Percentiles rank a stretch among this genome's conserved stretches.
Evolutionary conservation across 495 filamentous ascomycete species (phyloP).

Genomic region (Aspergillus homomorphus): DNA sequence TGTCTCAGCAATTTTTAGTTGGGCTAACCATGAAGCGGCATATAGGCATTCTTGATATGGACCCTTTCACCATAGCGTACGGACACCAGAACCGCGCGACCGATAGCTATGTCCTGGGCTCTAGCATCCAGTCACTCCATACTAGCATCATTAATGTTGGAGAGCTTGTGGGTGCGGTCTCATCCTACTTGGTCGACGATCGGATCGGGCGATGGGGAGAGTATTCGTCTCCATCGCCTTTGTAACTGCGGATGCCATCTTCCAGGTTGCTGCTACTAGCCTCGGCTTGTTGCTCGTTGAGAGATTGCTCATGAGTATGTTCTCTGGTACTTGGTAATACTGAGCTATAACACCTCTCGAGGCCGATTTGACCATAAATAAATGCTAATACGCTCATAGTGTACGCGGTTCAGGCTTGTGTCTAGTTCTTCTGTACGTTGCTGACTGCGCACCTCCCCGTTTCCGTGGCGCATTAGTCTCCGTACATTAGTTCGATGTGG

Average conservation of each 20-base stretch:
- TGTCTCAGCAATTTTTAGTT: neutral
- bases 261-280: neutral
- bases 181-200: conserved; percentile 1
- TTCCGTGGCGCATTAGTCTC: conserved; percentile 1
- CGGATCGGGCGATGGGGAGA: neutral
- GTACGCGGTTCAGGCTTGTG: conserved; percentile 1
- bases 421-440: neutral
- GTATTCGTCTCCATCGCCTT: neutral
- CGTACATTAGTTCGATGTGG: neutral
- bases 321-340: neutral
- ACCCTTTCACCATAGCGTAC: neutral
- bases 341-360: neutral
- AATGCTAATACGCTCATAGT: neutral
- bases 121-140: neutral
- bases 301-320: neutral
- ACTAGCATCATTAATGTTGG: conserved; percentile 5
- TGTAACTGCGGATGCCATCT: neutral
- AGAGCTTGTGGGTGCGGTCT: neutral
- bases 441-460: neutral
- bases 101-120: neutral
- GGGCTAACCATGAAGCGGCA: neutral
- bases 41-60: conserved; percentile 1
- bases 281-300: conserved; percentile 1
- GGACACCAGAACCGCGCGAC: neutral
- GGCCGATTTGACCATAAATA: neutral